Evolutionary conservation across 148 eudicot species (phyloP).

Genomic region (Fagopyrum esculentum): DNA sequence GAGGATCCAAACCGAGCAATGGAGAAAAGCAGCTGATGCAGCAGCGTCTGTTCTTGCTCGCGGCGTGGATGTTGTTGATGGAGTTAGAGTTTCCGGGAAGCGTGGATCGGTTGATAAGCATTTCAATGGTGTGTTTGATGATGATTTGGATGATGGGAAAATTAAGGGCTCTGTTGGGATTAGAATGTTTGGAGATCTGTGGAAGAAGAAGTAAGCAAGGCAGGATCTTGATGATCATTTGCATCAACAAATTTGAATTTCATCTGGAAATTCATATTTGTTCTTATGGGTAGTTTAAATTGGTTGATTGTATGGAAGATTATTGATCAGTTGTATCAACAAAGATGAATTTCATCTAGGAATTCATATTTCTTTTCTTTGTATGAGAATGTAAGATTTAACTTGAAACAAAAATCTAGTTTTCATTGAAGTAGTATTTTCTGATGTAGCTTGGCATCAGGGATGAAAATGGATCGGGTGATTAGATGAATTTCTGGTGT

Average conservation of each 20-base stretch:
- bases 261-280: constrained; percentile 2
- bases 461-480: no score
- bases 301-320: neutral
- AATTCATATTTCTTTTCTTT: no score
- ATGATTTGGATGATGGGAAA: constrained; percentile 61
- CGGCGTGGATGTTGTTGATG: constrained; percentile 35
- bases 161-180: constrained; percentile 60
- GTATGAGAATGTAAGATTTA: no score
- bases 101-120: constrained; percentile 88
- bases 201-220: constrained; percentile 63
- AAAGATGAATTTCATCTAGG: no score
- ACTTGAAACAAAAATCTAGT: no score
- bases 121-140: constrained; percentile 37
- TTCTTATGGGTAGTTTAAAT: neutral
- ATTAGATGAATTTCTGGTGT: no score
- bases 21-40: constrained; percentile 96
- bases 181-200: constrained; percentile 81
- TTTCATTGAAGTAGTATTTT: no score
- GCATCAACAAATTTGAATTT: constrained; percentile 1
- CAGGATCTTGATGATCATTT: neutral
- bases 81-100: constrained; percentile 48
- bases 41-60: constrained; percentile 73
- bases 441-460: no score
- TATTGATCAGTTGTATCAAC: no score
- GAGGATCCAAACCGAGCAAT: constrained; percentile 90